phyloP scores from a whole-genome alignment of 495 filamentous ascomycete species.

The Chaetomidium leptoderma region DNA sequence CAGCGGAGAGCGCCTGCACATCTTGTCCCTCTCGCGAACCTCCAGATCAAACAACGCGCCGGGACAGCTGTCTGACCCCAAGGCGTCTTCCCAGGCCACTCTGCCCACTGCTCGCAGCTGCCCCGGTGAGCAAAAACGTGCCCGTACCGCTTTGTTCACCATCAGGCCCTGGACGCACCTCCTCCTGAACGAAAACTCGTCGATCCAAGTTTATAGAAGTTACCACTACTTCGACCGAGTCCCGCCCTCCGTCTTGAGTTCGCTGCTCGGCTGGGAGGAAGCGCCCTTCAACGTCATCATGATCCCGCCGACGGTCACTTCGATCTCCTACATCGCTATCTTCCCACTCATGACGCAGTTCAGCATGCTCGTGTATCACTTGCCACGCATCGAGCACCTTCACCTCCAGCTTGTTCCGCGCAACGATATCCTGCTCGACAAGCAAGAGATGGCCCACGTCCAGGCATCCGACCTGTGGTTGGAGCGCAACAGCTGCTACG shows the following conservation, averaged over 20 bases:
- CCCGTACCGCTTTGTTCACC: constrained; percentile 28
- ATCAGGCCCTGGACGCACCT: constrained; percentile 40
- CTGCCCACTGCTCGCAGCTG: neutral
- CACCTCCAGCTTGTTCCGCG: constrained; percentile 45
- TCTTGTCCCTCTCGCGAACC: constrained; percentile 37
- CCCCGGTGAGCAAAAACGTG: neutral
- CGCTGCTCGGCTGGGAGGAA: constrained; percentile 36
- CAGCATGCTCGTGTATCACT: constrained; percentile 27
- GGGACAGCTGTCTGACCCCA: neutral
- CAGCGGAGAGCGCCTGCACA: constrained; percentile 35
- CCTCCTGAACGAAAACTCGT: constrained; percentile 44
- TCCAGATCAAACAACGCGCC: neutral
- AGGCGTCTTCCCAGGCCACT: neutral
- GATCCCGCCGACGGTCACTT: constrained; percentile 34
- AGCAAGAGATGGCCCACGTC: constrained; percentile 36
- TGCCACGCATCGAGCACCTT: constrained; percentile 40
- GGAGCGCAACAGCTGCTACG: constrained; percentile 44
- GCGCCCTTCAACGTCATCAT: constrained; percentile 30
- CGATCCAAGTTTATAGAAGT: constrained; percentile 32
- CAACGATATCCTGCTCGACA: constrained; percentile 34
- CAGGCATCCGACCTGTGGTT: constrained; percentile 43
- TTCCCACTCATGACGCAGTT: constrained; percentile 44
- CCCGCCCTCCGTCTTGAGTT: constrained; percentile 39
- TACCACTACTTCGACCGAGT: constrained; percentile 39
- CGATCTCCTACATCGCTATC: constrained; percentile 47